Evolutionary conservation across 441 rosid species (phyloP).

Genomic region (Jatropha podagrica): DNA sequence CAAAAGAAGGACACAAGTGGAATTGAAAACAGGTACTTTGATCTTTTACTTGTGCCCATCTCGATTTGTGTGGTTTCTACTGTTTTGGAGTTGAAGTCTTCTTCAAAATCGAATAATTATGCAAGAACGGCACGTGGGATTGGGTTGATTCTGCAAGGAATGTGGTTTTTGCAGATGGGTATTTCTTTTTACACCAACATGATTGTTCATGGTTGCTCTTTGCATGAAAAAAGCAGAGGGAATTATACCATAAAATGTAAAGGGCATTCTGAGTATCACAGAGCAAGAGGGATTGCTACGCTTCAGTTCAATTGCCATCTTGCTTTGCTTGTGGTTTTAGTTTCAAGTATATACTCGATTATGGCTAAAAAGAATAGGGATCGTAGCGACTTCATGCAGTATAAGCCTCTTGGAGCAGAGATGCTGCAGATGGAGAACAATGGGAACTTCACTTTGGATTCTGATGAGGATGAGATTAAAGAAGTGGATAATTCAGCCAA

Average conservation of each 20-base stretch:
- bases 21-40: constrained; percentile 78
- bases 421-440: constrained; percentile 43
- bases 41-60: constrained; percentile 78
- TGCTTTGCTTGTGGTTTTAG: constrained; percentile 62
- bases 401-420: constrained; percentile 72
- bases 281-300: constrained; percentile 86
- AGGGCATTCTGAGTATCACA: constrained; percentile 75
- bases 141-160: constrained; percentile 79
- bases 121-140: constrained; percentile 63
- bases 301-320: constrained; percentile 93
- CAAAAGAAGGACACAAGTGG: constrained; percentile 71
- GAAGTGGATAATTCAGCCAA: constrained; percentile 36
- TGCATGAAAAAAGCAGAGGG: constrained; percentile 70
- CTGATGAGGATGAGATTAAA: constrained; percentile 61
- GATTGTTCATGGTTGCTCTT: constrained; percentile 66
- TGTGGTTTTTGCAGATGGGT: constrained; percentile 92
- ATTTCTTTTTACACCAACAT: constrained; percentile 65
- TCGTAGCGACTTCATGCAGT: constrained; percentile 36
- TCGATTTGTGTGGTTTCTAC: constrained; percentile 60
- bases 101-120: constrained; percentile 23
- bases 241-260: constrained; percentile 75
- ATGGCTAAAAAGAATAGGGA: constrained; percentile 44
- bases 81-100: constrained; percentile 42
- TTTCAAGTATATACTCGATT: constrained; percentile 46
- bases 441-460: constrained; percentile 63